These are phyloP conservation scores for Synchytrium microbalum DNA, from an alignment of 371 early-diverging fungal genomes.

Conservation along the genomic window DNA sequence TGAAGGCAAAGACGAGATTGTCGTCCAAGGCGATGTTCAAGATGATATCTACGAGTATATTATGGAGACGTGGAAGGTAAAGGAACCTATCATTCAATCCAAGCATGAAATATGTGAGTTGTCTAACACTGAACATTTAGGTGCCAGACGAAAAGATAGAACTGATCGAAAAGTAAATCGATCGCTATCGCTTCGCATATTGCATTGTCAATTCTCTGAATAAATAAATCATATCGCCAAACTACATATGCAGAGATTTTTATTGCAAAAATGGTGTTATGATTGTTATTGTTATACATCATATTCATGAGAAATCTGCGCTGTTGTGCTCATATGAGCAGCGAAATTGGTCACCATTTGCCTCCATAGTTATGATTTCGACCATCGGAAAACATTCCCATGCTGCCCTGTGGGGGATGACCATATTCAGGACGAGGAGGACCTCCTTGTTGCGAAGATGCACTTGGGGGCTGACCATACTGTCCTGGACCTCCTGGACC, in stretches of 20 bases:
- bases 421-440: too few relatives aligned
- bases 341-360: neutral
- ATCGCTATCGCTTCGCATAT: neutral
- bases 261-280: neutral
- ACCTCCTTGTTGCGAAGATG: neutral
- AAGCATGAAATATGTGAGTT: too few relatives aligned
- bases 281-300: neutral
- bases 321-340: neutral
- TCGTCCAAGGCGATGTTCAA: constrained; percentile 84
- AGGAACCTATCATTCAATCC: too few relatives aligned
- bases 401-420: too few relatives aligned
- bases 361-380: neutral
- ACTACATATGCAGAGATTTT: neutral
- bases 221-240: neutral
- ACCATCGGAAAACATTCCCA: too few relatives aligned
- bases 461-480: neutral
- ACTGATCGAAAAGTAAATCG: neutral
- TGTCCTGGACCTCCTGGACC: neutral
- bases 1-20: constrained; percentile 83
- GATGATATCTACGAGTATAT: constrained; percentile 61
- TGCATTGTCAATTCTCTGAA: neutral
- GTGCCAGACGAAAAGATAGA: neutral
- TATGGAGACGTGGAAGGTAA: constrained; percentile 24
- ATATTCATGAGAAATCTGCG: neutral
- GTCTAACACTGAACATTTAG: too few relatives aligned